These are phyloP conservation scores for Smithsoniella earleae DNA, from an alignment of 163 green algal species.

Conservation along the genomic window DNA sequence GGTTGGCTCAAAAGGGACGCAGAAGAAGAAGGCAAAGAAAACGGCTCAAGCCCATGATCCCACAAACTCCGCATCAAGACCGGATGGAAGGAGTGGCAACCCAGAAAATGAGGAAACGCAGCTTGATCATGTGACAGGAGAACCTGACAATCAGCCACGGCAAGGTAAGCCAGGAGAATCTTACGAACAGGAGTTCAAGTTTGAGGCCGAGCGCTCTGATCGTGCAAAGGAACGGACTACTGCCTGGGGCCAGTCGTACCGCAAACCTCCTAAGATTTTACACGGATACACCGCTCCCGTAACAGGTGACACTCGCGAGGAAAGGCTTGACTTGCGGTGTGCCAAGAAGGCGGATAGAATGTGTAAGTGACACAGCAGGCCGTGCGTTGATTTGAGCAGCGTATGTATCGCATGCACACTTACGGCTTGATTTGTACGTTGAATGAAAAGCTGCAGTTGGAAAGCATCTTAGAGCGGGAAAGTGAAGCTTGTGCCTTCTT, in stretches of 20 bases:
- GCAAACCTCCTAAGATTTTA: not conserved
- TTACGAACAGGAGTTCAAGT: constrained; percentile 23
- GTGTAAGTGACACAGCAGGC: not conserved
- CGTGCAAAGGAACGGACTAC: not conserved
- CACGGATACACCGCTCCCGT: constrained; percentile 23
- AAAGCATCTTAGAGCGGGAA: too few relatives aligned
- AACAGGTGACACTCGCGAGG: not conserved
- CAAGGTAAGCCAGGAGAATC: not conserved
- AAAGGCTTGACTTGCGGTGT: constrained; percentile 17
- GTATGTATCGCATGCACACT: too few relatives aligned
- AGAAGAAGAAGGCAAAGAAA: constrained; percentile 24
- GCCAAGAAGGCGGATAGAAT: constrained; percentile 13
- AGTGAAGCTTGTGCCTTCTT: too few relatives aligned
- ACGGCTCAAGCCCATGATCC: not conserved
- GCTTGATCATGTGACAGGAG: not conserved
- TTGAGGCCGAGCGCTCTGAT: not conserved
- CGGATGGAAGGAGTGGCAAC: not conserved
- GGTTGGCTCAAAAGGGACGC: not conserved
- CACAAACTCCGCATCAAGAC: not conserved
- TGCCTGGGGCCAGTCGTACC: not conserved
- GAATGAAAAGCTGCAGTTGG: too few relatives aligned
- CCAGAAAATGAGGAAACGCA: not conserved
- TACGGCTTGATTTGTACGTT: too few relatives aligned
- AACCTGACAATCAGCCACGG: not conserved
- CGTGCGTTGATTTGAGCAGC: too few relatives aligned